Percentiles rank a stretch among this genome's conserved stretches.
These are phyloP conservation scores for Fragaria iinumae DNA, from an alignment of 306 rosid genomes.

Conservation along the genomic window DNA sequence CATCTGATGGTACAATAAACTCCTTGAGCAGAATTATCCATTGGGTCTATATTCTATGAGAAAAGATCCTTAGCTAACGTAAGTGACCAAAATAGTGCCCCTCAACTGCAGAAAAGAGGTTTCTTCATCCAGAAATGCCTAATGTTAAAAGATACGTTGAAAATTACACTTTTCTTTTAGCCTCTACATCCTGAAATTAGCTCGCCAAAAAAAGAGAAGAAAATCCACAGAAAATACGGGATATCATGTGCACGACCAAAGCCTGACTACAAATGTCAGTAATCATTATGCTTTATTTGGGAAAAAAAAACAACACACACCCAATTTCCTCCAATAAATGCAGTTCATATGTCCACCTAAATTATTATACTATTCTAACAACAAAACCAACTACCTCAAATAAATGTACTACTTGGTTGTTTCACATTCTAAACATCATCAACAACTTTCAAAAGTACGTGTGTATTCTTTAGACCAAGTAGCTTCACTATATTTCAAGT, in stretches of 20 bases:
- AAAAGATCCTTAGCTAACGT: not conserved
- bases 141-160: not conserved
- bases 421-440: not conserved
- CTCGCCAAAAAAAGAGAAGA: not conserved
- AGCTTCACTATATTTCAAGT: not conserved
- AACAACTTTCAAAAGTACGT: not conserved
- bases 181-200: not conserved
- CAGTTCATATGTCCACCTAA: not conserved
- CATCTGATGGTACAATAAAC: not conserved
- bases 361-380: not conserved
- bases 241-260: not conserved
- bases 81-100: not conserved
- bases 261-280: not conserved
- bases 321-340: not conserved
- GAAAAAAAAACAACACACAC: not conserved
- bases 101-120: not conserved
- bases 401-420: not conserved
- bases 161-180: not conserved
- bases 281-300: not conserved
- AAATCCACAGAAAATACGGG: not conserved
- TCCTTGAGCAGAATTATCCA: not conserved
- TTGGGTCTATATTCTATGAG: not conserved
- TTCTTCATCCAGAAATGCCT: not conserved
- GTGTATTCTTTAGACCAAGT: not conserved
- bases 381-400: slow-evolving; percentile 3